A percentile compares a stretch with the other conserved stretches of the same genome.
phyloP scores from a whole-genome alignment of 225 moss, liverwort and hornwort genomes.

The Sphagnum contortum region DNA sequence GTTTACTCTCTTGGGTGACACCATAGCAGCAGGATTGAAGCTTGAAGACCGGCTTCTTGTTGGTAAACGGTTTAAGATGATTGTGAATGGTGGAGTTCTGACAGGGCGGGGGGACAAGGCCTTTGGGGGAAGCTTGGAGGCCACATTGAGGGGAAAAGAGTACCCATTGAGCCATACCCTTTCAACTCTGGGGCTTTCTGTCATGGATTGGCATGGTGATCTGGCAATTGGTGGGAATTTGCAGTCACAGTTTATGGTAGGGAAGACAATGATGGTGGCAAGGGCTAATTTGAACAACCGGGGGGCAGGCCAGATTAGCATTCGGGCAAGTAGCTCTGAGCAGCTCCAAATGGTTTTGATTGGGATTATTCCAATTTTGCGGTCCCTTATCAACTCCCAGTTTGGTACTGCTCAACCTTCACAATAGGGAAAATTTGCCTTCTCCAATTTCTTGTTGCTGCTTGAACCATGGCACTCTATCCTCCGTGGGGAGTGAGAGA shows the following conservation, averaged over 20 bases:
- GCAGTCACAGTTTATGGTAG: constrained; percentile 45
- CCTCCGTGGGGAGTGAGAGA: too few relatives aligned
- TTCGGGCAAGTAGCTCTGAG: constrained; percentile 56
- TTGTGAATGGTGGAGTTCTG: constrained; percentile 52
- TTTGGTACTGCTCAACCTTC: constrained; percentile 4
- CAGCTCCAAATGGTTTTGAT: constrained; percentile 54
- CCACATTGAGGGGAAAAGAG: constrained; percentile 50
- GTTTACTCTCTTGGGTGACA: constrained; percentile 36
- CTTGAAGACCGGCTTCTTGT: constrained; percentile 47
- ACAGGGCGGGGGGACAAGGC: constrained; percentile 51
- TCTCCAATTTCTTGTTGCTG: too few relatives aligned
- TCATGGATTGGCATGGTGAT: constrained; percentile 67
- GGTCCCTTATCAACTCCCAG: constrained; percentile 18
- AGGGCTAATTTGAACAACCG: constrained; percentile 54
- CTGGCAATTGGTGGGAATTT: constrained; percentile 54
- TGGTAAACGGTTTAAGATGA: constrained; percentile 49
- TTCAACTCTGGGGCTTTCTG: constrained; percentile 41
- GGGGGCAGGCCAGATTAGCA: constrained; percentile 58
- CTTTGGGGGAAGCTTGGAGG: constrained; percentile 53
- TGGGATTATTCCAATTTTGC: constrained; percentile 47
- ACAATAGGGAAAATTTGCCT: not conserved
- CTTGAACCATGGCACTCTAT: too few relatives aligned
- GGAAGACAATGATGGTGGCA: constrained; percentile 54
- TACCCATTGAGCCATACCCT: constrained; percentile 57
- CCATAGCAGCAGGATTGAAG: constrained; percentile 50